These are phyloP conservation scores for Spiromastix sp. DNA, from an alignment of 2,329 filamentous ascomycete species.

Conservation along the genomic window DNA sequence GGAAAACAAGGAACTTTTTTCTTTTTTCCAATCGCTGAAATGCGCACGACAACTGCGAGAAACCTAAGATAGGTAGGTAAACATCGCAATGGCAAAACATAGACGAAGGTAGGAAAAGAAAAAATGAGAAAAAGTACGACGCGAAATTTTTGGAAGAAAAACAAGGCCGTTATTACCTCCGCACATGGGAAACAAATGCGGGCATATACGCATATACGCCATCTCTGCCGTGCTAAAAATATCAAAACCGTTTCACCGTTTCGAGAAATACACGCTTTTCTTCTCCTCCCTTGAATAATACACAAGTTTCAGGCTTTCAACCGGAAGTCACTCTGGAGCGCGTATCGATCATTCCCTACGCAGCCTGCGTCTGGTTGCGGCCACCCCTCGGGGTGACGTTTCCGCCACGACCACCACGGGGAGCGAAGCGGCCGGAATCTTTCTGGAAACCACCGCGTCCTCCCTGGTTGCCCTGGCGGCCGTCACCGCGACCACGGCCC, in stretches of 20 bases:
- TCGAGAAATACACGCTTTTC: too few species aligned
- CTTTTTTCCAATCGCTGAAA: slow-evolving; percentile 34
- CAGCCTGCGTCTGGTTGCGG: slow-evolving; percentile 36
- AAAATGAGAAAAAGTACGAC: slow-evolving; percentile 6
- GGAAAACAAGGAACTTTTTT: slow-evolving; percentile 18
- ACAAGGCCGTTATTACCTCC: neutral
- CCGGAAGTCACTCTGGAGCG: neutral
- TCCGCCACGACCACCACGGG: slow-evolving; percentile 54
- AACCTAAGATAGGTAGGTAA: slow-evolving; percentile 26
- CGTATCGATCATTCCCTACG: slow-evolving; percentile 19
- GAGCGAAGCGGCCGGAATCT: slow-evolving; percentile 55
- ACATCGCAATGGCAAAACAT: slow-evolving; percentile 12
- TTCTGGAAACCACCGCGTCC: slow-evolving; percentile 60
- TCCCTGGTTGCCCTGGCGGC: slow-evolving; percentile 50
- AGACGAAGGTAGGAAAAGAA: slow-evolving; percentile 8
- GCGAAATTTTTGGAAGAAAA: neutral
- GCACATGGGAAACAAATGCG: neutral
- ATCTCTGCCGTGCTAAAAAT: too few species aligned
- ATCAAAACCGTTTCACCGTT: too few species aligned
- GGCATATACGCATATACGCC: neutral
- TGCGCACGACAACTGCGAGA: slow-evolving; percentile 20
- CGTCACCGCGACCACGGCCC: slow-evolving; percentile 58
- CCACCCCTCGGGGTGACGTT: slow-evolving; percentile 37
- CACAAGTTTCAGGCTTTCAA: neutral
- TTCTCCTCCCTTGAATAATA: neutral